Evolutionary conservation across 305 asterid species (phyloP), one percentile per base, ranked within the genome.

Genomic region (Stenogyne calaminthoides): DNA sequence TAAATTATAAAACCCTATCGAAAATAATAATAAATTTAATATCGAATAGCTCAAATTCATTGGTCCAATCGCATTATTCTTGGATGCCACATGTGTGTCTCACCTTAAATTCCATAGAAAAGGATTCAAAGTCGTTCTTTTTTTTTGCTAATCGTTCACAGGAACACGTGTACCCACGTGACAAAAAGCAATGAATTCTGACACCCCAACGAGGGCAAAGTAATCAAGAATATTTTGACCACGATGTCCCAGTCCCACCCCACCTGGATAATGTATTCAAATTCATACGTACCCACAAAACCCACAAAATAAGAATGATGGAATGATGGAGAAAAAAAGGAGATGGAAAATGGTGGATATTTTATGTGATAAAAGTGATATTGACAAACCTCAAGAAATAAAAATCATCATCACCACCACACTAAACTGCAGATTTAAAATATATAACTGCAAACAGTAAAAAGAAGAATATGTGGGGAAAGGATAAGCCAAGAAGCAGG

Each of bases 401-500:
- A 69, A 76, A 87, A 82, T 75, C 22, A 49, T 15, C 22, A 49
- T 49, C 19, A 46, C 5, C n/a, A 46, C 5, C 56, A 90, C 96
- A 86, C 88, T 90, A 86, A 86, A 84, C 90, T 86, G 96, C 98
- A 85, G 88, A 82, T 83, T 83, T 85, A 85, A 87, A 90, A 88
- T 87, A 84, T 78, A 86, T 20, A 83, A 83, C 91, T 85, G 93
- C 91, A 84, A 81, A 85, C 86, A 79, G 78, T 69, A 80, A 79
- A 79, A 68, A 74, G 70, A 62, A 56, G 78, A 76, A 75, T 70
- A 72, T 79, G 73, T 70, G 80, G 67, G 79, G 77, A 77, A 77
- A 78, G 83, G 80, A 81, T 73, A 64, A 74, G 82, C 85, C 86
- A 82, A 76, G 77, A 71, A 63, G 77, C n/a, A n/a, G n/a, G 77